phyloP scores from a whole-genome alignment of 1,284 basidiomycete species.

The Mycosarcoma maydis region DNA sequence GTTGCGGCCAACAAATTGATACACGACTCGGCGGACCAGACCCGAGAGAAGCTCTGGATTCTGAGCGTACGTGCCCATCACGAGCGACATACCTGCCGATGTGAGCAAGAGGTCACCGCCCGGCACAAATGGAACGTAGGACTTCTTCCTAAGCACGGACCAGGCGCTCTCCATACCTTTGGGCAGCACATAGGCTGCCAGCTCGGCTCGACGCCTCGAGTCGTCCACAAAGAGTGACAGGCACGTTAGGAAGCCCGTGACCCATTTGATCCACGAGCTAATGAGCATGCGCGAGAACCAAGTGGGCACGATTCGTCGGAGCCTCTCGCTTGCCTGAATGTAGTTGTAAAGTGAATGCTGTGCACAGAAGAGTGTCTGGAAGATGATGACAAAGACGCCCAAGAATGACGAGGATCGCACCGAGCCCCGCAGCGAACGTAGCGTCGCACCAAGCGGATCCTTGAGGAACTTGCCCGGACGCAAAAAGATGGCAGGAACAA shows the following conservation, averaged over 20 bases:
- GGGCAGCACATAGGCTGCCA: conserved; percentile 96
- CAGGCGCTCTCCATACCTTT: conserved; percentile 77
- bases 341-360: conserved; percentile 73
- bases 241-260: conserved; percentile 80
- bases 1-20: conserved; percentile 70
- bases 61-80: conserved; percentile 85
- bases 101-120: conserved; percentile 77
- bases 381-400: conserved; percentile 83
- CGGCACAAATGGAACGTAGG: conserved; percentile 76
- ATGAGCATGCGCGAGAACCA: conserved; percentile 73
- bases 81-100: conserved; percentile 83
- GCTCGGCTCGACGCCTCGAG: conserved; percentile 79
- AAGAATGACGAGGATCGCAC: conserved; percentile 88
- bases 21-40: conserved; percentile 84
- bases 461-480: conserved; percentile 62
- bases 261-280: conserved; percentile 74
- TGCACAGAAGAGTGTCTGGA: conserved; percentile 84
- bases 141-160: conserved; percentile 79
- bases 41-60: conserved; percentile 88
- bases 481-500: conserved; percentile 75
- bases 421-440: conserved; percentile 77
- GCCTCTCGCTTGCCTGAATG: conserved; percentile 40
- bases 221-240: conserved; percentile 87
- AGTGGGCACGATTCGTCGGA: conserved; percentile 66
- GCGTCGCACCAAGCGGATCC: conserved; percentile 43